A percentile compares a stretch with the other conserved stretches of the same genome.
Conservation (phyloP, 2,329 filamentous ascomycete species). For the Microsporum audouinii region DNA sequence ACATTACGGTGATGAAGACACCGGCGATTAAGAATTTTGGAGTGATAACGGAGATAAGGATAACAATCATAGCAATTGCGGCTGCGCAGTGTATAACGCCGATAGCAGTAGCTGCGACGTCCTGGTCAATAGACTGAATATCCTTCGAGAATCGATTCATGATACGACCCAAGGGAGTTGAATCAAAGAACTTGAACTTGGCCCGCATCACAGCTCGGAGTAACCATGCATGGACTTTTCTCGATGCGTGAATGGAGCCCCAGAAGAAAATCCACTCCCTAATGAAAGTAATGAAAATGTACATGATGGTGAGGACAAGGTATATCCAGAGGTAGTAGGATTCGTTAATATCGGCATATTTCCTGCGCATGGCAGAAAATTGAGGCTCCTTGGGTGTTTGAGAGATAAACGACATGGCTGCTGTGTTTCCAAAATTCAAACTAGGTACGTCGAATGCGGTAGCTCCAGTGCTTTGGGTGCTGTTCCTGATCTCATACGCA, state of each 20-base stretch:
- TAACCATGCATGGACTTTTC: constrained; percentile 66
- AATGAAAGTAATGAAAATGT: constrained; percentile 68
- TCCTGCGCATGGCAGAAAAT: constrained; percentile 15
- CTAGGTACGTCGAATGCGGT: constrained; percentile 22
- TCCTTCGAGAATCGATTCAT: constrained; percentile 99
- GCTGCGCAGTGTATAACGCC: constrained; percentile 56
- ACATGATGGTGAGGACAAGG: constrained; percentile 63
- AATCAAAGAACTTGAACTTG: constrained; percentile 95
- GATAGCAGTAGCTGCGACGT: constrained; percentile 85
- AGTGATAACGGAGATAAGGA: constrained; percentile 77
- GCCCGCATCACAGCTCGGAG: constrained; percentile 72
- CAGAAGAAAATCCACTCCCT: constrained; percentile 85
- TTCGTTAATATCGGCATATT: constrained; percentile 53
- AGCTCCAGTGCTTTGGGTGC: constrained; percentile 15
- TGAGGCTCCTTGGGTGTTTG: constrained; percentile 19
- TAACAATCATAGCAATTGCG: constrained; percentile 70
- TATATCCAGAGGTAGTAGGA: constrained; percentile 77
- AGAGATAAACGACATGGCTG: constrained; percentile 23
- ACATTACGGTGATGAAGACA: constrained; percentile 70
- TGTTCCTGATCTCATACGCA: constrained; percentile 54
- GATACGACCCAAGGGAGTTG: constrained; percentile 85
- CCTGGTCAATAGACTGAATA: constrained; percentile 86
- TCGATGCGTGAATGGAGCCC: constrained; percentile 79
- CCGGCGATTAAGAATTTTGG: constrained; percentile 82
- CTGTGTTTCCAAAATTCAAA: constrained; percentile 27